These are phyloP conservation scores for Litchi chinensis DNA, from an alignment of 345 rosid species.

Conservation along the genomic window DNA sequence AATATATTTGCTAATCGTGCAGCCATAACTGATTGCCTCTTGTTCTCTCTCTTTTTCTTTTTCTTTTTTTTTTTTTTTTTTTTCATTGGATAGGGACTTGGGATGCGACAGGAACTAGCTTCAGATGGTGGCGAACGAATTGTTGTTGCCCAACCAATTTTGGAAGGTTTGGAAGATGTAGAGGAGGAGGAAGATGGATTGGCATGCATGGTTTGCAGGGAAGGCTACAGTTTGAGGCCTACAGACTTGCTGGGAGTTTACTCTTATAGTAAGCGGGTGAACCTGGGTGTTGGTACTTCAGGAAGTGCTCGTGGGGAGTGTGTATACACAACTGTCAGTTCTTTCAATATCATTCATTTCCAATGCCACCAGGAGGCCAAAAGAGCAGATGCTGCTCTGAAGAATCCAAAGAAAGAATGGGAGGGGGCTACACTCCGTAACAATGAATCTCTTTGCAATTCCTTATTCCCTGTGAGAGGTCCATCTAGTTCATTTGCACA, in stretches of 20 bases:
- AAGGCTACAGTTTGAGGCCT: slow-evolving; percentile 95
- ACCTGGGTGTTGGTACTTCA: slow-evolving; percentile 86
- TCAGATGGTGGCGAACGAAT: slow-evolving; percentile 94
- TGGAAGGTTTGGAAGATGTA: slow-evolving; percentile 96
- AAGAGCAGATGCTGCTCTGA: slow-evolving; percentile 93
- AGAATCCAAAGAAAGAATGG: slow-evolving; percentile 99
- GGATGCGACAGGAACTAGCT: slow-evolving; percentile 81
- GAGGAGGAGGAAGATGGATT: slow-evolving; percentile 96
- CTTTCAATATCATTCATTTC: slow-evolving; percentile 90
- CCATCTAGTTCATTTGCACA: slow-evolving; percentile 79
- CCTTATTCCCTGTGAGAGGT: slow-evolving; percentile 91
- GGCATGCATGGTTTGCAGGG: slow-evolving; percentile 98
- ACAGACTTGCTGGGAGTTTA: slow-evolving; percentile 88
- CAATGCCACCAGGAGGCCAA: slow-evolving; percentile 99
- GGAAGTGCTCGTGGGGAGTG: slow-evolving; percentile 96
- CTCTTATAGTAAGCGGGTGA: slow-evolving; percentile 89
- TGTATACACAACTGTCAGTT: slow-evolving; percentile 97
- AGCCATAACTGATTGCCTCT: slow-evolving; percentile 25
- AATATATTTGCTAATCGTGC: slow-evolving; percentile 16
- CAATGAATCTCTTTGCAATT: slow-evolving; percentile 96
- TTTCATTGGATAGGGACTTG: slow-evolving; percentile 62
- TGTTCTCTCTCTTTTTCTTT: not conserved
- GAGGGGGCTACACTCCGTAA: slow-evolving; percentile 96
- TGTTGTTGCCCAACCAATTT: slow-evolving; percentile 71
- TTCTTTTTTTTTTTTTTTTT: no score